Conservation (phyloP, 257 asterid genomes). For the Thymus mandschuricus region DNA sequence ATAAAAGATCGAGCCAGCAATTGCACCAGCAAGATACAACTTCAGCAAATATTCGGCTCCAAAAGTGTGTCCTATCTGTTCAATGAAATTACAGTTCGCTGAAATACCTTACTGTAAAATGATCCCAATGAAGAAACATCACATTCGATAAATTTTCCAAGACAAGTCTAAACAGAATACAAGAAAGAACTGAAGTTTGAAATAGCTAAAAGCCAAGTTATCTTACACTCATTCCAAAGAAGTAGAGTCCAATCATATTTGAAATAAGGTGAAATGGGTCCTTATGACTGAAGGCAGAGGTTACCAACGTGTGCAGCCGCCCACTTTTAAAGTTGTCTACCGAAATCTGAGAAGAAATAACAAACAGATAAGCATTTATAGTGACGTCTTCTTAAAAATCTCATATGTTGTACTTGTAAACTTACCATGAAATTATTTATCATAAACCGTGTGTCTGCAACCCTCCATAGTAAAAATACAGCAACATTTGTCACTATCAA, state of each 20-base stretch:
- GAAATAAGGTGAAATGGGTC: slow-evolving; percentile 59
- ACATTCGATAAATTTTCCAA: slow-evolving; percentile 2
- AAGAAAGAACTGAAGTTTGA: slow-evolving; percentile 1
- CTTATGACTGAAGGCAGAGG: slow-evolving; percentile 83
- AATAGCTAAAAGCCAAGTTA: slow-evolving; percentile 16
- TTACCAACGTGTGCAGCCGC: slow-evolving; percentile 77
- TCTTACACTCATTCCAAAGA: slow-evolving; percentile 85
- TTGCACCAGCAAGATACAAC: slow-evolving; percentile 80
- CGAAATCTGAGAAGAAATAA: slow-evolving; percentile 64
- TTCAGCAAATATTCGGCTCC: slow-evolving; percentile 82
- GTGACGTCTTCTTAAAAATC: slow-evolving; percentile 9
- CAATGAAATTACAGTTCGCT: slow-evolving; percentile 27
- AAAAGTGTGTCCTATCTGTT: slow-evolving; percentile 70
- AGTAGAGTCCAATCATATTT: slow-evolving; percentile 87
- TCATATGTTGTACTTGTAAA: slow-evolving; percentile 24
- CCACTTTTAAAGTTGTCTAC: slow-evolving; percentile 78
- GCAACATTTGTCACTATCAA: slow-evolving; percentile 69
- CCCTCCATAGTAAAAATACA: slow-evolving; percentile 71
- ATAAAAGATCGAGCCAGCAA: slow-evolving; percentile 82
- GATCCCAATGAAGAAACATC: slow-evolving; percentile 5
- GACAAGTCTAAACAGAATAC: slow-evolving; percentile 6
- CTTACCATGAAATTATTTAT: slow-evolving; percentile 73
- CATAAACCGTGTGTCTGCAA: slow-evolving; percentile 66
- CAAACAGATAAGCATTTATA: slow-evolving; percentile 13
- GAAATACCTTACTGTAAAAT: background rate